Base-by-base conservation (phyloP, 495 filamentous ascomycete genomes). In the Mycothermus thermophilus region DNA sequence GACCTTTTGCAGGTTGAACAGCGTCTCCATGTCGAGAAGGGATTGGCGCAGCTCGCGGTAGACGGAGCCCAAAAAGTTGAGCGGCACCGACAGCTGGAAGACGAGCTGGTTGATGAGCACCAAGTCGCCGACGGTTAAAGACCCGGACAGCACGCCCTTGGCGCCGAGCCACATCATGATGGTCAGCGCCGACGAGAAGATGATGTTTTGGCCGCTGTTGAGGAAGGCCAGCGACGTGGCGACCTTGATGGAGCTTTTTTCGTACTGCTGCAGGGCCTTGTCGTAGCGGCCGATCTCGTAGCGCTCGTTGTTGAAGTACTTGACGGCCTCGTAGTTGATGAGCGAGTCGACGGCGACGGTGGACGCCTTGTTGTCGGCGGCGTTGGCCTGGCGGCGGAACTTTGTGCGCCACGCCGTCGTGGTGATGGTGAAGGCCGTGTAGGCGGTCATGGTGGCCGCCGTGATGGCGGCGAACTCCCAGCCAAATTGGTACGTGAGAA, bases 71-170 rank as follows among this genome's bases (percentile, higher is more conserved):
- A 97, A 64, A 59, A 96, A 97, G 63, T 96, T 97, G 26, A 97
- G 67, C 0, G 90, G 90, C 1, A 96, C 81, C 2, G 85, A 93
- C 9, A 97, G 77, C 58, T 97, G 90, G 59, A 97, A 97, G 42
- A 97, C 88, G 9, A 97, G 77, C 60, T 96, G 92, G 54, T 97
- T 97, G 46, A 96, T 84, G 80, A 97, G 85, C 34, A 97, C 92
- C 24, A 97, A 66, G 50, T 97, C 90, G 36, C 90, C 90, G n/a
- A 97, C 85, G 0, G 85, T 93, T 43, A 97, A 53, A 9, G 58
- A 56, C 4, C 90, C 90, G 7, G 61, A 71, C 4, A 80, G 83
- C 2, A 97, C 83, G 24, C 90, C 90, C 48, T 90, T 69, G 24
- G 82, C 83, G 9, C 84, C 90, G 23, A 94, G 69, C 48, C 84